Conservation (phyloP, 225 moss, liverwort and hornwort genomes). For the Physcomitrium patens region DNA sequence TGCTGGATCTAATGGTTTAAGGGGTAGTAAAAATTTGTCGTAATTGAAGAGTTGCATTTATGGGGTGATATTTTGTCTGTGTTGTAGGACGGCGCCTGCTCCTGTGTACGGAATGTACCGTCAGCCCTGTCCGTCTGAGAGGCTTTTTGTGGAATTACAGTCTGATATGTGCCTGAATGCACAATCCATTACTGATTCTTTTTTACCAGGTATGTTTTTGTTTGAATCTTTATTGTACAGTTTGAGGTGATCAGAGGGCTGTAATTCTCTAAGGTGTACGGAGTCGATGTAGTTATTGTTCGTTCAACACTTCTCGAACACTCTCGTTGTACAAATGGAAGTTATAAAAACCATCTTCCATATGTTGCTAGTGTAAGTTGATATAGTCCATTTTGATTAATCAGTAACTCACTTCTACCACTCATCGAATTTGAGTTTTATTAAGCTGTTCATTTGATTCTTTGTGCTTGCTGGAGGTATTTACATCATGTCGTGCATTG, state of each 20-base stretch:
- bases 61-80: constrained; percentile 27
- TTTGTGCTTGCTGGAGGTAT: no score
- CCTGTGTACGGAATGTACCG: neutral
- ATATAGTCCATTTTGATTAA: no score
- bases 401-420: no score
- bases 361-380: no score
- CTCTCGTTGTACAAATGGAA: neutral
- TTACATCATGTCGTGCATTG: neutral
- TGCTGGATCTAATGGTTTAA: constrained; percentile 1
- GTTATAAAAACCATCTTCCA: neutral
- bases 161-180: neutral
- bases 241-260: neutral
- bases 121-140: neutral
- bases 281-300: neutral
- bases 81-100: constrained; percentile 29
- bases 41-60: constrained; percentile 17
- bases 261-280: neutral
- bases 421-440: no score
- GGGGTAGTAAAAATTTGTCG: constrained; percentile 3
- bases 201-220: neutral
- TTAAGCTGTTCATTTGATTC: no score
- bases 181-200: neutral
- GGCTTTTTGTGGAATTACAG: constrained; percentile 4
- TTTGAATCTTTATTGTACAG: neutral
- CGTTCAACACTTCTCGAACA: no score